These are phyloP conservation scores for Dioscorea alata DNA, from an alignment of 106 monocot species.

Conservation along the genomic window DNA sequence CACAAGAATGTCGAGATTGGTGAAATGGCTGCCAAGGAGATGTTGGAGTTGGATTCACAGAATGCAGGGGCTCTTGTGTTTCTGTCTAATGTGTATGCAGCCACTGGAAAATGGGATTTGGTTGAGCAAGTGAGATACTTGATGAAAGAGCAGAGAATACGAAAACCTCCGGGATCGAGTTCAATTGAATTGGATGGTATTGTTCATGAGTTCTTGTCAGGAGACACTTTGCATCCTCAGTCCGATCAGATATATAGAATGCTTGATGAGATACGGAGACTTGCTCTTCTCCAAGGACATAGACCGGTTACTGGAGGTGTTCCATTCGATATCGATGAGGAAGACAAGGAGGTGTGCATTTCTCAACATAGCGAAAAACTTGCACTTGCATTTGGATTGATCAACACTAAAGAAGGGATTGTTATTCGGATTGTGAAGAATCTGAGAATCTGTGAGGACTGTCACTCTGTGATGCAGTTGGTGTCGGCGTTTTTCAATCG, in stretches of 20 bases:
- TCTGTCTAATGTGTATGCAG: constrained; percentile 59
- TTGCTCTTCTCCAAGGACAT: constrained; percentile 18
- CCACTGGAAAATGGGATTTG: constrained; percentile 31
- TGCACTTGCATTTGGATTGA: constrained; percentile 59
- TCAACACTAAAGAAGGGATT: constrained; percentile 31
- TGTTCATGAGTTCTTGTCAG: constrained; percentile 58
- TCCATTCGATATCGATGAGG: constrained; percentile 31
- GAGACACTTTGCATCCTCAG: constrained; percentile 36
- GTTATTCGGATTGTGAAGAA: constrained; percentile 53
- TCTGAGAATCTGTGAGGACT: constrained; percentile 65
- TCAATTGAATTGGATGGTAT: constrained; percentile 37
- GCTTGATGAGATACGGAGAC: constrained; percentile 49
- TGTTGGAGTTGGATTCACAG: constrained; percentile 52
- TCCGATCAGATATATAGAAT: constrained; percentile 37
- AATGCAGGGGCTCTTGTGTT: constrained; percentile 61
- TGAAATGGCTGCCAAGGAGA: constrained; percentile 52
- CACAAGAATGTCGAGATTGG: constrained; percentile 53
- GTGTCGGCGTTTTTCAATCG: constrained; percentile 41
- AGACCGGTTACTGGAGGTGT: not conserved
- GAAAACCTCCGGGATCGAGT: constrained; percentile 64
- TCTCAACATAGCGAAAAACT: constrained; percentile 66
- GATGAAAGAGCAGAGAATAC: constrained; percentile 40
- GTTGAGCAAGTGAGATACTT: constrained; percentile 29
- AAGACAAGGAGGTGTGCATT: constrained; percentile 52
- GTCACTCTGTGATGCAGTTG: constrained; percentile 64